A percentile compares a stretch with the other conserved stretches of the same genome.
Conservation (phyloP, 176 grass and related monocot genomes). For the Triticum timopheevii region DNA sequence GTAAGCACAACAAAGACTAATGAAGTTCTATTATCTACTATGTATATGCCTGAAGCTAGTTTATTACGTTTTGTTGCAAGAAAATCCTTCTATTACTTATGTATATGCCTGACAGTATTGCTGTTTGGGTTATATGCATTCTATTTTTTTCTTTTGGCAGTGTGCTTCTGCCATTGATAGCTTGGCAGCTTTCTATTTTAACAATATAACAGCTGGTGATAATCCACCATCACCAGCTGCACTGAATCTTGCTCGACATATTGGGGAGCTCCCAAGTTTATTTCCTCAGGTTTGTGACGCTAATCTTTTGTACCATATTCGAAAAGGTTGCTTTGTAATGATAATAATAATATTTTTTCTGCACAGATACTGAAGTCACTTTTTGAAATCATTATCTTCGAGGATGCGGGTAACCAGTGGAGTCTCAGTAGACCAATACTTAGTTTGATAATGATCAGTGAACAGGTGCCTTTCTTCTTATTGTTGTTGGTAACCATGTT, state of each 20-base stretch:
- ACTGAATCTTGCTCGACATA: slow-evolving; percentile 81
- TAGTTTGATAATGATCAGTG: slow-evolving; percentile 98
- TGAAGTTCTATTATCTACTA: neutral
- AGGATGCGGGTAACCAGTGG: slow-evolving; percentile 98
- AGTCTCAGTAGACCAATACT: slow-evolving; percentile 98
- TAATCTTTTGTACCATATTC: slow-evolving; percentile 8
- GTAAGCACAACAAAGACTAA: neutral
- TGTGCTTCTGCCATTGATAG: slow-evolving; percentile 95
- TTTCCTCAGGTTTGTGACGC: slow-evolving; percentile 82
- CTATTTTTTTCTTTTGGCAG: slow-evolving; percentile 49
- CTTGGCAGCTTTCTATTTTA: slow-evolving; percentile 92
- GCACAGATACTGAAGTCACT: slow-evolving; percentile 88
- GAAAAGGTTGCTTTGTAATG: slow-evolving; percentile 21
- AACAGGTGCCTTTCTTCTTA: slow-evolving; percentile 63
- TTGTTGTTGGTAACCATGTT: neutral
- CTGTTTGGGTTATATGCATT: slow-evolving; percentile 21
- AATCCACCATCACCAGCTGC: slow-evolving; percentile 80
- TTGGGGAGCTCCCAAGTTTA: slow-evolving; percentile 82
- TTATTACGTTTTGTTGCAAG: neutral
- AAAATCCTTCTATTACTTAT: neutral
- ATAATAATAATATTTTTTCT: slow-evolving; percentile 25
- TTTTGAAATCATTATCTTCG: slow-evolving; percentile 98
- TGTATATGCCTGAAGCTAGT: slow-evolving; percentile 9
- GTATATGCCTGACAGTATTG: no score
- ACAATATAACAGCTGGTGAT: slow-evolving; percentile 78